Percentiles rank a stretch among this genome's conserved stretches.
Conservation (phyloP, 2,329 filamentous ascomycete genomes). For the Plenodomus lindquistii region DNA sequence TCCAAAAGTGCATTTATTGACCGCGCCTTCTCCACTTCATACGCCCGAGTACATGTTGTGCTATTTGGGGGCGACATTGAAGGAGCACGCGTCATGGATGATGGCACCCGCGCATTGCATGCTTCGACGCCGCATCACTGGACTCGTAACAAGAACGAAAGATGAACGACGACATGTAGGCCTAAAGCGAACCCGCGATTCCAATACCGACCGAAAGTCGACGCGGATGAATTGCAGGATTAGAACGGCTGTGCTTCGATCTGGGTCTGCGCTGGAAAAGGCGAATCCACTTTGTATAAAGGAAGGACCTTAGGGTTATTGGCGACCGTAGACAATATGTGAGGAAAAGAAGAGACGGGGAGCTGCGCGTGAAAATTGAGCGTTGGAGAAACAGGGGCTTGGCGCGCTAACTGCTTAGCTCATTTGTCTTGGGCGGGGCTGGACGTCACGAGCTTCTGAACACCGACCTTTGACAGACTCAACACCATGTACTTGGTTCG, state of each 20-base stretch:
- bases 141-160: not conserved
- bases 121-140: not conserved
- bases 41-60: slow-evolving; percentile 13
- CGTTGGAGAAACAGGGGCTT: not conserved
- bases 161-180: slow-evolving; percentile 31
- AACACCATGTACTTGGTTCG: no score
- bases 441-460: no score
- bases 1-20: slow-evolving; percentile 1
- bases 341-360: slow-evolving; percentile 21
- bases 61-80: slow-evolving; percentile 6
- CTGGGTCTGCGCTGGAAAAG: slow-evolving; percentile 41
- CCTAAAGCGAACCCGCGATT: slow-evolving; percentile 48
- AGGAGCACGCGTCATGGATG: no score
- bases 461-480: no score
- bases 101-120: slow-evolving; percentile 8
- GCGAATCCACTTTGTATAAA: slow-evolving; percentile 27
- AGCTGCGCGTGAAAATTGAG: slow-evolving; percentile 7
- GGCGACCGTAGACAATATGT: slow-evolving; percentile 38
- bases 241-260: slow-evolving; percentile 45
- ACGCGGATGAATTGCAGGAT: slow-evolving; percentile 44
- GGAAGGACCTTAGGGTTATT: slow-evolving; percentile 32
- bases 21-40: slow-evolving; percentile 16
- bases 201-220: slow-evolving; percentile 41
- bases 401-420: slow-evolving; percentile 6
- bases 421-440: no score